These are phyloP conservation scores for Elsinoe perseae DNA, from an alignment of 2,329 filamentous ascomycete species.

Conservation along the genomic window DNA sequence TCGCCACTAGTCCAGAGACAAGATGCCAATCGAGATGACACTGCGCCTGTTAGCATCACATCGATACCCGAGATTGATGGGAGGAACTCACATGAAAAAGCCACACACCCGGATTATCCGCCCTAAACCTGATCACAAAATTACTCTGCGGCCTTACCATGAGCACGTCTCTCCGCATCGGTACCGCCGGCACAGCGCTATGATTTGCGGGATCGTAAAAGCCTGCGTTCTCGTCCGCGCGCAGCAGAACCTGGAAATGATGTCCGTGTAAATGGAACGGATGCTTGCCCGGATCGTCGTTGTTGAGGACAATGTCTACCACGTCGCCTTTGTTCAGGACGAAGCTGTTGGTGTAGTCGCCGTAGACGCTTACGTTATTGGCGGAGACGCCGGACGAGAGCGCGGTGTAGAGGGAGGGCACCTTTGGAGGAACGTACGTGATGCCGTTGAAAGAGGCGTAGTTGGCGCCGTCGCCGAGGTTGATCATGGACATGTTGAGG, in stretches of 20 bases:
- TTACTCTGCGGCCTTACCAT: slow-evolving; percentile 49
- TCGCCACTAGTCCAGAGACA: slow-evolving; percentile 44
- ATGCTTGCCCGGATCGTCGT: slow-evolving; percentile 48
- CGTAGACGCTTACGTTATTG: slow-evolving; percentile 39
- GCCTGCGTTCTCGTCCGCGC: slow-evolving; percentile 19
- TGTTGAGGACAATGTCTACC: slow-evolving; percentile 19
- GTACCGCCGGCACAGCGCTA: slow-evolving; percentile 32
- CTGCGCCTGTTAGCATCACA: slow-evolving; percentile 33
- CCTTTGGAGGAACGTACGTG: slow-evolving; percentile 65
- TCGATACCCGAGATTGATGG: slow-evolving; percentile 28
- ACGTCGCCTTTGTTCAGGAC: slow-evolving; percentile 33
- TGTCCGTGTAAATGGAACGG: slow-evolving; percentile 73
- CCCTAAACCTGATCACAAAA: slow-evolving; percentile 48
- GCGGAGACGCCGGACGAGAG: slow-evolving; percentile 51
- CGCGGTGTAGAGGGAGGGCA: slow-evolving; percentile 71
- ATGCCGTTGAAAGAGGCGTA: slow-evolving; percentile 64
- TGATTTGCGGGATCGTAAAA: slow-evolving; percentile 27
- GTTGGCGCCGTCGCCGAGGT: slow-evolving; percentile 57
- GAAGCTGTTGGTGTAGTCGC: slow-evolving; percentile 49
- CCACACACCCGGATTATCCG: slow-evolving; percentile 43
- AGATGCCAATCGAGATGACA: slow-evolving; percentile 50
- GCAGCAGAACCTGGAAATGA: slow-evolving; percentile 55
- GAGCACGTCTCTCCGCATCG: slow-evolving; percentile 47
- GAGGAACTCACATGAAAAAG: slow-evolving; percentile 18
- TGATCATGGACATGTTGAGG: slow-evolving; percentile 55